Conservation (phyloP, 495 filamentous ascomycete genomes). For the Penicillium manginii region DNA sequence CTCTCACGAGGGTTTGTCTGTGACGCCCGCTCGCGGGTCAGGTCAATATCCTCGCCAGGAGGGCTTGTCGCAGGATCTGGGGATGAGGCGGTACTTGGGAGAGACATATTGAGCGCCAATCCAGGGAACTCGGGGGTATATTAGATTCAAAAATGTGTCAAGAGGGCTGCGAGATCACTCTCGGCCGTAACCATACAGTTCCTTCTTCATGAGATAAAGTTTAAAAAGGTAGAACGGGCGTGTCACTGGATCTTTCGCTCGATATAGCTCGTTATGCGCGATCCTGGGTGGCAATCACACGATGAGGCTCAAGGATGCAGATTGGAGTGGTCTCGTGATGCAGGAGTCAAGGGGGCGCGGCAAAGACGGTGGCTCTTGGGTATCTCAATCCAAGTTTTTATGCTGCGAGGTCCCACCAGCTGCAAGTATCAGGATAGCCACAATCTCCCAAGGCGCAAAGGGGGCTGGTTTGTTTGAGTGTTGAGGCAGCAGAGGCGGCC, state of each 20-base stretch:
- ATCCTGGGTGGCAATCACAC: neutral
- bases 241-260: neutral
- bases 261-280: neutral
- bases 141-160: neutral
- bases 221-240: neutral
- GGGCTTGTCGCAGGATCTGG: neutral
- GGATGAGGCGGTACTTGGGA: neutral
- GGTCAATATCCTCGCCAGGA: neutral
- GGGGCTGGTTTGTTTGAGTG: too few relatives aligned
- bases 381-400: too few relatives aligned
- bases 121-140: neutral
- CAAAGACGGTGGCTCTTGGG: too few relatives aligned
- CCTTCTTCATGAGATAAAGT: conserved; percentile 3
- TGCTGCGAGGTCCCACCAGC: too few relatives aligned
- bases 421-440: too few relatives aligned
- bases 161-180: conserved; percentile 5
- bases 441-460: too few relatives aligned
- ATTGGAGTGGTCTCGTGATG: neutral
- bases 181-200: neutral
- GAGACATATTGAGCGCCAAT: neutral
- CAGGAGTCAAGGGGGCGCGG: neutral
- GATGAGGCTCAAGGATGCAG: conserved; percentile 1
- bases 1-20: neutral
- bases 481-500: too few relatives aligned
- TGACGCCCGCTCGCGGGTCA: neutral